Conservation (phyloP, 352 stramenopile species). For the Globisporangium nodosum region DNA sequence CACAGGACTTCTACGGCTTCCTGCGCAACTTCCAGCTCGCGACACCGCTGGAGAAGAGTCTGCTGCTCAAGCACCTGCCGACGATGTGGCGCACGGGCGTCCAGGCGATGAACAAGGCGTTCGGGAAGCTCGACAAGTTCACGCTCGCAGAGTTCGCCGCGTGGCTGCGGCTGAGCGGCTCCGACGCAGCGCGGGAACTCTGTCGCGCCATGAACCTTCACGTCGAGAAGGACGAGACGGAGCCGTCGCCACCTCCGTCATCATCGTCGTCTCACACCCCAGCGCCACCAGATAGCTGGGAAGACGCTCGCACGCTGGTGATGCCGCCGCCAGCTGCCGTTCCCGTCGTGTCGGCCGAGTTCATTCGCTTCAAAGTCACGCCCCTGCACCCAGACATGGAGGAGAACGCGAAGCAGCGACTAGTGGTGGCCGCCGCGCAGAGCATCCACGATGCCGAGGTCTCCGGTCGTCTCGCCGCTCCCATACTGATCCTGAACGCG, state of each 20-base stretch:
- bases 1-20: constrained; percentile 34
- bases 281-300: constrained; percentile 13
- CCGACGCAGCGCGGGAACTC: constrained; percentile 20
- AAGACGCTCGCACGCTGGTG: background rate
- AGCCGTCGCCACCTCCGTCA: background rate
- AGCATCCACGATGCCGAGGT: constrained; percentile 10
- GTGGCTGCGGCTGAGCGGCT: constrained; percentile 20
- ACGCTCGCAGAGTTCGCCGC: constrained; percentile 28
- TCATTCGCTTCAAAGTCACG: constrained; percentile 32
- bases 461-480: background rate
- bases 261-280: background rate
- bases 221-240: constrained; percentile 12
- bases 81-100: constrained; percentile 31
- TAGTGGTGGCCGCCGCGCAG: constrained; percentile 22
- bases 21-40: constrained; percentile 18
- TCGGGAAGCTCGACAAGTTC: constrained; percentile 56
- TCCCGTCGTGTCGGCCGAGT: too few relatives aligned
- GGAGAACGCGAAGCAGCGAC: constrained; percentile 1
- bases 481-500: constrained; percentile 4
- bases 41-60: constrained; percentile 31
- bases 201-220: constrained; percentile 47
- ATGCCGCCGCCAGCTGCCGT: background rate
- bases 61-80: constrained; percentile 32
- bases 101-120: constrained; percentile 53
- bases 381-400: constrained; percentile 22